A percentile compares a stretch with the other conserved stretches of the same genome.
phyloP scores from a whole-genome alignment of 306 rosid genomes.

The Cicer arietinum region DNA sequence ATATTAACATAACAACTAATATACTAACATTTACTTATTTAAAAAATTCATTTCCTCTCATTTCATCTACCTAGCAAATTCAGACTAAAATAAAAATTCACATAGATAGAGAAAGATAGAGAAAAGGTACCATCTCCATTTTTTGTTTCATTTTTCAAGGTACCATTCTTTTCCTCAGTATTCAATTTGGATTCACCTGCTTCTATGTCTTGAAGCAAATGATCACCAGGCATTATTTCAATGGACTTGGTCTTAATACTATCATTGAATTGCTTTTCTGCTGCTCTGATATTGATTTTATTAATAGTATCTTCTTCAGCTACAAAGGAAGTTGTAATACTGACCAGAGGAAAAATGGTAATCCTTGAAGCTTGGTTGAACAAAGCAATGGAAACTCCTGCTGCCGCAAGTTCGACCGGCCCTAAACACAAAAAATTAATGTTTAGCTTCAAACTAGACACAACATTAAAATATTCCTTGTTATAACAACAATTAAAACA shows the following conservation, averaged over 20 bases:
- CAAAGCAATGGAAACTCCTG: constrained; percentile 88
- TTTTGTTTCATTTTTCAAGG: constrained; percentile 33
- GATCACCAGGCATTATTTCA: constrained; percentile 40
- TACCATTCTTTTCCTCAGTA: constrained; percentile 36
- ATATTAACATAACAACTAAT: no score
- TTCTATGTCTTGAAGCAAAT: constrained; percentile 58
- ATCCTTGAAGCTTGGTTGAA: constrained; percentile 98
- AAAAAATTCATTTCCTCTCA: no score
- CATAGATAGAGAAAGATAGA: background rate
- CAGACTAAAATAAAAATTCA: background rate
- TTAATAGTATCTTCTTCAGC: constrained; percentile 89
- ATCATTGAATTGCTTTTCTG: constrained; percentile 47
- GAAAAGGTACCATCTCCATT: constrained; percentile 48
- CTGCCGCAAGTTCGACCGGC: constrained; percentile 95
- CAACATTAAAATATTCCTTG: background rate
- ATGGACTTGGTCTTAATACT: constrained; percentile 46
- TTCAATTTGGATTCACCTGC: constrained; percentile 51
- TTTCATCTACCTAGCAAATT: background rate
- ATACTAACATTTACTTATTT: no score
- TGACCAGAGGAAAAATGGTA: constrained; percentile 91
- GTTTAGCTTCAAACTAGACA: background rate
- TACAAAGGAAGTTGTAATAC: constrained; percentile 94
- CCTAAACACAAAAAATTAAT: constrained; percentile 49
- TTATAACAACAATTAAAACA: background rate
- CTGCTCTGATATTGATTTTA: constrained; percentile 44